phyloP scores from a whole-genome alignment of 2,329 filamentous ascomycete species.

The Cercospora berteroae region DNA sequence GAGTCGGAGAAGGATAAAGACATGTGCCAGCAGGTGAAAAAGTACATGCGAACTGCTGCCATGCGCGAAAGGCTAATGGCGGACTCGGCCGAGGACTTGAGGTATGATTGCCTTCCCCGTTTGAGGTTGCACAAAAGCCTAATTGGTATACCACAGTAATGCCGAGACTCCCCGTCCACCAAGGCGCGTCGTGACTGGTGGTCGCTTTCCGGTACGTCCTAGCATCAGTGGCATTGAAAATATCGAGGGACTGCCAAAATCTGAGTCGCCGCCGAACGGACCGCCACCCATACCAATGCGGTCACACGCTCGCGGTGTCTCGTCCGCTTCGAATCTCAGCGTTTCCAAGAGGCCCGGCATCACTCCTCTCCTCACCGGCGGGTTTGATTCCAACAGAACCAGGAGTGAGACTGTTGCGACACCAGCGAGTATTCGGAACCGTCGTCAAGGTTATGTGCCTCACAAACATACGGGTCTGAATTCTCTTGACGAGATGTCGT shows the following conservation, averaged over 20 bases:
- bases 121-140: not conserved
- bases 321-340: conserved; percentile 22
- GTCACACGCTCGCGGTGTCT: conserved; percentile 68
- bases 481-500: conserved; percentile 28
- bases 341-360: conserved; percentile 63
- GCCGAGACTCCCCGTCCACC: conserved; percentile 74
- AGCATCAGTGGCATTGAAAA: conserved; percentile 64
- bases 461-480: conserved; percentile 51
- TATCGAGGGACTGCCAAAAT: conserved; percentile 54
- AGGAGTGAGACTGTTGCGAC: conserved; percentile 58
- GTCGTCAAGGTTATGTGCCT: conserved; percentile 61
- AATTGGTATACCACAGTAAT: conserved; percentile 53
- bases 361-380: conserved; percentile 64
- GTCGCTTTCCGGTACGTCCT: conserved; percentile 64
- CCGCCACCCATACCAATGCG: conserved; percentile 75
- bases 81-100: conserved; percentile 33
- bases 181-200: conserved; percentile 53
- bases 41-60: conserved; percentile 52
- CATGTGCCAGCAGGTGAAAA: conserved; percentile 60
- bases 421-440: conserved; percentile 52
- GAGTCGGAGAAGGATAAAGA: conserved; percentile 61
- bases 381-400: conserved; percentile 65
- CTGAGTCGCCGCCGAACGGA: conserved; percentile 58
- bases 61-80: conserved; percentile 30
- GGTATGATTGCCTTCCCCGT: conserved; percentile 12